Conservation (phyloP, 495 filamentous ascomycete species). For the Beverwykella pulmonaria region DNA sequence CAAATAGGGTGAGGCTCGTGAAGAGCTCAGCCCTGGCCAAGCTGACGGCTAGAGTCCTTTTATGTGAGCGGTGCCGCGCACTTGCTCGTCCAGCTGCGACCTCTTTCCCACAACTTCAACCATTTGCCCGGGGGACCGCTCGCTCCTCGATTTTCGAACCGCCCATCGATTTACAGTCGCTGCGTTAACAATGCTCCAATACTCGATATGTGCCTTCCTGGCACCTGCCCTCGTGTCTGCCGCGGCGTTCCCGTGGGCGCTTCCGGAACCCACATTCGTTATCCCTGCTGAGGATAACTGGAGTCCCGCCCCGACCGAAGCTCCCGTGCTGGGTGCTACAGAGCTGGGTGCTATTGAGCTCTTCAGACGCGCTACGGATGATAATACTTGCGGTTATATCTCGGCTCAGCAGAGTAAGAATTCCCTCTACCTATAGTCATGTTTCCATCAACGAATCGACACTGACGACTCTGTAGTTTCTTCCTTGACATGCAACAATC, state of each 20-base stretch:
- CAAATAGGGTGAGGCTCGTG: background rate
- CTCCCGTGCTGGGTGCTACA: slow-evolving; percentile 12
- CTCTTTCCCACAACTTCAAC: background rate
- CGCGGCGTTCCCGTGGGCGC: slow-evolving; percentile 31
- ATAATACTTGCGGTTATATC: slow-evolving; percentile 35
- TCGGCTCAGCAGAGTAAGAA: slow-evolving; percentile 13
- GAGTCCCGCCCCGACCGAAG: slow-evolving; percentile 35
- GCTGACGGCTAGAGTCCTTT: slow-evolving; percentile 2
- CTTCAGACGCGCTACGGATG: slow-evolving; percentile 25
- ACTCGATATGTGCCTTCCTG: slow-evolving; percentile 33
- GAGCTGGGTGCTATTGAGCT: slow-evolving; percentile 26
- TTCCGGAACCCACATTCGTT: slow-evolving; percentile 28
- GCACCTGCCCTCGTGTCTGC: slow-evolving; percentile 33
- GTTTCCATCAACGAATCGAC: background rate
- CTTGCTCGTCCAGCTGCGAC: background rate
- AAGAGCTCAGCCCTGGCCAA: slow-evolving; percentile 18
- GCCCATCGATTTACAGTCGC: background rate
- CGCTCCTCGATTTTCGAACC: background rate
- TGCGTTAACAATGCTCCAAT: slow-evolving; percentile 21
- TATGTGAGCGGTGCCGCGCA: slow-evolving; percentile 4
- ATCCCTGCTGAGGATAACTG: slow-evolving; percentile 27
- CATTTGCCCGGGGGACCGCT: background rate
- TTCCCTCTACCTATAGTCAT: background rate
- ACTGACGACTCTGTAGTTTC: slow-evolving; percentile 14
- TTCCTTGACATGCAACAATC: slow-evolving; percentile 34